Evolutionary conservation across 441 rosid species (phyloP), one percentile per base, ranked within the genome.

Genomic region (Populus hybrid): DNA sequence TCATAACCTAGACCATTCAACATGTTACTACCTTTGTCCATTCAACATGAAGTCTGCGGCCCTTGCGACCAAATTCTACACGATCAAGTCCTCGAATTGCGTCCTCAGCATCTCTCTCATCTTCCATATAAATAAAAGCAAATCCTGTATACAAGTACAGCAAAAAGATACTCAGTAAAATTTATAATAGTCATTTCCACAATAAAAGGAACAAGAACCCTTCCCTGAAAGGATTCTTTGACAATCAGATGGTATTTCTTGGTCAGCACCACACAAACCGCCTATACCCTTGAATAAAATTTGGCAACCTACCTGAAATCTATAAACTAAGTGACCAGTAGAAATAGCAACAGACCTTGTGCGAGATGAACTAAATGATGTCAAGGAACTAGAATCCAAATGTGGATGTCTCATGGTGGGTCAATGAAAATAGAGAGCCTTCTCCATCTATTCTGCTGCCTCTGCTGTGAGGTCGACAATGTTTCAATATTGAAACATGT

Each of bases 71-170:
- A 78, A 92, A 95, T 70, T 94, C 98, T 18, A 83, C 67, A 69
- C 93, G 85, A 75, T 95, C 97, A 77, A 95, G 97, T 24, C 90
- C 95, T 69, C 98, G 90, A 73, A 95, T 92, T 23, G 98, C 98
- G 90, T 95, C 94, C 76, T 91, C 97, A 72, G 95, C 99, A 89
- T 95, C 99, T 84, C 97, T 93, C 84, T 95, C 99, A 85, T 92
- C 97, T 75, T 95, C 98, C 98, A 95, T 94, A 69, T 92, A 95
- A 67, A 95, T 85, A 73, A 95, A 95, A 73, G 97, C 99, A 87
- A 92, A 94, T 28, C 99, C 98, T 94, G 84, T 18, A 78, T 36
- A 80, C 32, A 80, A 42, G 32, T 40, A 77, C 50, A 40, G 36
- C 8, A 80, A 69, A 57, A 75, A 18, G 34, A 70, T 16, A 73